Evolutionary conservation across 2,329 filamentous ascomycete genomes (phyloP).

Genomic region (Colletotrichum sublineola): DNA sequence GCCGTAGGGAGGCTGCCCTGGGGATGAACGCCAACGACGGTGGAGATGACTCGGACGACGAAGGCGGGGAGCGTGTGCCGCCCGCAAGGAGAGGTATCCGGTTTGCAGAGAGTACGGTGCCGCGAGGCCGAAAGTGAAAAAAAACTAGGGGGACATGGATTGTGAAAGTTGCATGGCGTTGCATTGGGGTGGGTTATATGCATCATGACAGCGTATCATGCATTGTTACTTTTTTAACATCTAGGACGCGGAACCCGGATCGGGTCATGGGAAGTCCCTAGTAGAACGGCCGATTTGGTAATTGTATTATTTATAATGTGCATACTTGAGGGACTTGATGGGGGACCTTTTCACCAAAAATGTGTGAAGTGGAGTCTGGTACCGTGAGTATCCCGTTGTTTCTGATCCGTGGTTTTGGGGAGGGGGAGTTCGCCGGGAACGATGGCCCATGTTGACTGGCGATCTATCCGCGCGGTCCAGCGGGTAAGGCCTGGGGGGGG

Average conservation of each 20-base stretch:
- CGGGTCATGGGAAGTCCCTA: constrained; percentile 1
- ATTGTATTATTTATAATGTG: constrained; percentile 39
- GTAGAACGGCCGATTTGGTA: constrained; percentile 36
- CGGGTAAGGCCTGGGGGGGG: too few relatives aligned
- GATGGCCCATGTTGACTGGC: too few relatives aligned
- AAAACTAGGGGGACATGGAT: constrained; percentile 16
- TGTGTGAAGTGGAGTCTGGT: background rate
- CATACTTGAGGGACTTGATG: constrained; percentile 12
- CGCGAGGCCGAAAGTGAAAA: constrained; percentile 42
- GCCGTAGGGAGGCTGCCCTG: constrained; percentile 80
- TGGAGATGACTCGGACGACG: constrained; percentile 68
- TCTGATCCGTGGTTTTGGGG: too few relatives aligned
- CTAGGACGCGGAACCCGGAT: constrained; percentile 9
- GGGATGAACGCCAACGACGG: constrained; percentile 65
- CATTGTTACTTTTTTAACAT: constrained; percentile 3
- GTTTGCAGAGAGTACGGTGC: constrained; percentile 65
- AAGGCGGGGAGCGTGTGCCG: constrained; percentile 67
- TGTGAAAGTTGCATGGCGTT: constrained; percentile 36
- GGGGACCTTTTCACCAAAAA: background rate
- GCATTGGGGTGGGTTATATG: constrained; percentile 28
- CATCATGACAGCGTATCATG: constrained; percentile 36
- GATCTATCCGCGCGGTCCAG: too few relatives aligned
- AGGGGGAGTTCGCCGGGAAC: too few relatives aligned
- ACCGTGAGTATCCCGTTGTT: background rate
- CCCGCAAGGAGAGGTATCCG: constrained; percentile 69